These are phyloP conservation scores for Pseudogymnoascus sp. DNA, from an alignment of 2,329 filamentous ascomycete species.

Conservation along the genomic window DNA sequence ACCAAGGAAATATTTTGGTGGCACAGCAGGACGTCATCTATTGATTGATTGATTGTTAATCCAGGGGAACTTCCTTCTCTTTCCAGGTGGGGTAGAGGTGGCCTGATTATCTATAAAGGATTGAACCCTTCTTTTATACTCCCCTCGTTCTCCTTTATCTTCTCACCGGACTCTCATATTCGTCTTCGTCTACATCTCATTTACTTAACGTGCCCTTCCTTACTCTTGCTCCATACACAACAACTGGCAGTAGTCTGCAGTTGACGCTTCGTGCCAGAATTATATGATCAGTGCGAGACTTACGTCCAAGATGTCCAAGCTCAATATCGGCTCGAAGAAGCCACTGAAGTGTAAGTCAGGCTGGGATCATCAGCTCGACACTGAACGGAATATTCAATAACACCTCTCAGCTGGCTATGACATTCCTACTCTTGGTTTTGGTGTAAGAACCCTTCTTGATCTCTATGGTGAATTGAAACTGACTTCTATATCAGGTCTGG, in stretches of 20 bases:
- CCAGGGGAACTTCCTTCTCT: neutral
- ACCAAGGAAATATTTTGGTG: neutral
- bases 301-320: neutral
- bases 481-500: slow-evolving; percentile 3
- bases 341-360: neutral
- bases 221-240: neutral
- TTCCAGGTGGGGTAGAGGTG: neutral
- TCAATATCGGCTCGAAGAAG: neutral
- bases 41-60: neutral
- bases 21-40: neutral
- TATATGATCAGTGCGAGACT: neutral
- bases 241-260: neutral
- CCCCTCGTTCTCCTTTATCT: neutral
- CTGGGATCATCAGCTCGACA: neutral
- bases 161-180: neutral
- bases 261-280: too few species aligned
- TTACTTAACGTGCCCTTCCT: neutral
- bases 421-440: slow-evolving; percentile 52
- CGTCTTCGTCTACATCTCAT: neutral
- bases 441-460: slow-evolving; percentile 34
- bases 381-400: neutral
- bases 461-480: neutral
- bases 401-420: slow-evolving; percentile 41
- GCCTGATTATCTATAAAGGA: neutral
- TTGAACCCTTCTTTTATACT: neutral